phyloP scores from a whole-genome alignment of 495 filamentous ascomycete species.

The Parmelia sp. region DNA sequence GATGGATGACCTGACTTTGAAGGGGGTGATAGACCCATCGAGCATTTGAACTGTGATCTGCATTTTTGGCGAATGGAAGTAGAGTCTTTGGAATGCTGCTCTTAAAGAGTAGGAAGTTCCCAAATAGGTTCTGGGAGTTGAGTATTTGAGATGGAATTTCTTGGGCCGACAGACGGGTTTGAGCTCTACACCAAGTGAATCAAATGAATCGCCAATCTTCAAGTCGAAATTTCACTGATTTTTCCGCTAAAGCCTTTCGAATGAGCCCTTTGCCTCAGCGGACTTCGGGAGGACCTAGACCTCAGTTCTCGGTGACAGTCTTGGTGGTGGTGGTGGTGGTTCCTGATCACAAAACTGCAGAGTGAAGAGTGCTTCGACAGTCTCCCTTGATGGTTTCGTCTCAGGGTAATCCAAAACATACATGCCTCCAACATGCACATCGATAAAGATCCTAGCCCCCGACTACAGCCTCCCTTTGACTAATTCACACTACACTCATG shows the following conservation, averaged over 20 bases:
- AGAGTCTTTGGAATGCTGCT: background rate
- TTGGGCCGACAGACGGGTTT: background rate
- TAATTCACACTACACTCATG: conserved; percentile 28
- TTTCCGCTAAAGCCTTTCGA: background rate
- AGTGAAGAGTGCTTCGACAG: background rate
- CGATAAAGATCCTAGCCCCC: too few relatives aligned
- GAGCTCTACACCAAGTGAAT: background rate
- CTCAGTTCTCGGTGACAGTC: background rate
- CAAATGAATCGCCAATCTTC: background rate
- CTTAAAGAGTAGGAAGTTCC: background rate
- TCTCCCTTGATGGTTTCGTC: background rate
- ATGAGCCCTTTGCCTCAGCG: background rate
- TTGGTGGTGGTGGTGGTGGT: background rate
- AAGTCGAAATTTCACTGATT: background rate
- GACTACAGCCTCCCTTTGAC: background rate
- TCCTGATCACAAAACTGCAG: background rate
- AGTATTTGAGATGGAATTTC: background rate
- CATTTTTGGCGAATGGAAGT: background rate
- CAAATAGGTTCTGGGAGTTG: background rate
- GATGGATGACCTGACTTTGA: conserved; percentile 2
- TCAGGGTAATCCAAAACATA: background rate
- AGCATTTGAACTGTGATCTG: conserved; percentile 5
- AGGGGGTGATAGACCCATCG: background rate
- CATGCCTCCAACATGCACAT: background rate
- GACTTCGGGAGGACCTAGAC: background rate